Evolutionary conservation across 371 early-diverging fungal species (phyloP).

Genomic region (Syncephalastrum monosporum): DNA sequence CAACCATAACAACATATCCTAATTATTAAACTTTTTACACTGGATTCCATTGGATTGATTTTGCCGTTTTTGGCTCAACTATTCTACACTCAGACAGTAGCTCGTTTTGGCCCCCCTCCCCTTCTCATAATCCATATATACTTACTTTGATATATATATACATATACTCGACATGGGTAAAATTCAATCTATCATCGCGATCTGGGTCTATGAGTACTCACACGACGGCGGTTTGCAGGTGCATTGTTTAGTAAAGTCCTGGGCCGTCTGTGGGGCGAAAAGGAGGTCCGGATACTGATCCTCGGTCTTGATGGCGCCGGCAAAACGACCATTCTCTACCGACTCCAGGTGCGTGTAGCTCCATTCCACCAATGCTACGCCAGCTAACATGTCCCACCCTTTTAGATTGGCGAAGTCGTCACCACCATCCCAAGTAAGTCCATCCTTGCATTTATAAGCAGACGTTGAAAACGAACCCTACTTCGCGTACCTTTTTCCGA

Average conservation of each 20-base stretch:
- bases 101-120: background rate
- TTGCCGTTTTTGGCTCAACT: background rate
- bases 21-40: too few relatives aligned
- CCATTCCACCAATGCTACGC: background rate
- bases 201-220: background rate
- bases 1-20: too few relatives aligned
- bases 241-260: conserved; percentile 47
- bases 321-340: conserved; percentile 87
- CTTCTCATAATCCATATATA: background rate
- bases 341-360: conserved; percentile 43
- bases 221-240: conserved; percentile 20
- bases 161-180: background rate
- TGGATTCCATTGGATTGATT: background rate
- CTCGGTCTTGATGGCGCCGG: conserved; percentile 95
- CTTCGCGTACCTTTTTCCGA: conserved; percentile 5
- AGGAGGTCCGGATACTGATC: conserved; percentile 91
- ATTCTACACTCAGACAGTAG: conserved; percentile 4
- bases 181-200: background rate
- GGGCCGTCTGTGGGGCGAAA: conserved; percentile 56
- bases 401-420: conserved; percentile 95
- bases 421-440: conserved; percentile 99
- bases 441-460: background rate
- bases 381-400: conserved; percentile 26
- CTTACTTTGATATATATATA: background rate
- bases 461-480: background rate